Evolutionary conservation across 768 basidiomycete genomes (phyloP), one percentile per base, ranked within the genome.

Genomic region (Agaricus subrufescens): DNA sequence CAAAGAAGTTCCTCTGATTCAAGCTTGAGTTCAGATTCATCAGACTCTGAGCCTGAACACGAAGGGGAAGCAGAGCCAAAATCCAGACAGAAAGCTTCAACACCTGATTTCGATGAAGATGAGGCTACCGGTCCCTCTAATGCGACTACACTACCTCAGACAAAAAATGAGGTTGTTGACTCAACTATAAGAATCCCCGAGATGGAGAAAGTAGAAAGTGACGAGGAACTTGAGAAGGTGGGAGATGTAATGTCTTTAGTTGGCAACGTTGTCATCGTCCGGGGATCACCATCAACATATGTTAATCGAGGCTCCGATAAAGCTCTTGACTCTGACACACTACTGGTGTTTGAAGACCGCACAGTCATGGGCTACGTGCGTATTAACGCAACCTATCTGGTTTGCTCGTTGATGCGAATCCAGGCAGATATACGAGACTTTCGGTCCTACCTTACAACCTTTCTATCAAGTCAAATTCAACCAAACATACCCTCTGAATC

Each of bases 381-480:
- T 78, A 19, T 52, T 25, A 46, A 37, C 31, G 42, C 23, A 37
- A 37, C 47, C 40, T 46, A 25, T 29, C 51, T 31, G 46, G 38
- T 57, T n/a, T 45, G 45, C 54, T 53, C 46, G 26, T 50, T 59
- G 61, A 63, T 54, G 40, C 57, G 49, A 31, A 49, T 64, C 59
- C 57, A 62, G 60, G 9, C 67, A 95, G 92, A 77, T 98, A 51
- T 91, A 88, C 66, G 96, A 98, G 72, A 97, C 95, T 0, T 98
- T 98, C 70, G 96, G 96, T 9, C 94, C 96, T 2, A 92, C 95
- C 8, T 79, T 82, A 19, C 87, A 91, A 57, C 96, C 96, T 5
- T 74, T 96, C 56, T 98, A 98, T 67, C 89, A 93, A 62, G 77
- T 98, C 60, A 86, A 85, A 64, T 92, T 95, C 70, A 87, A 79